phyloP scores from a whole-genome alignment of 352 stramenopile genomes.

The Elongisporangium prolatum region DNA sequence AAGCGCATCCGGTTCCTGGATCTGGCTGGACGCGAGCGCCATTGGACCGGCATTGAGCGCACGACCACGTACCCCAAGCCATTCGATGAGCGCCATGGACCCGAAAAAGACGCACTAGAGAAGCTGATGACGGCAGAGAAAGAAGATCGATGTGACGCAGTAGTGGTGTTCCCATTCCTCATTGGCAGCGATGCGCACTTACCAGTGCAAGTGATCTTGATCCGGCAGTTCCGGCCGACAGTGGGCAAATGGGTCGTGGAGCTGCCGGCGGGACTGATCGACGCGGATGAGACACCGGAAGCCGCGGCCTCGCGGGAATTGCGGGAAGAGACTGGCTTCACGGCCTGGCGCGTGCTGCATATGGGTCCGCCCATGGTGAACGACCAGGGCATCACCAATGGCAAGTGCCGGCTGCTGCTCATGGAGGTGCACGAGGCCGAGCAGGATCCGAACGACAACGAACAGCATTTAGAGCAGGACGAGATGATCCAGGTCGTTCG shows the following conservation, averaged over 20 bases:
- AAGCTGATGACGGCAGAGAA: not conserved
- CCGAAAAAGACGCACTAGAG: not conserved
- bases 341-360: slow-evolving; percentile 56
- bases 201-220: slow-evolving; percentile 64
- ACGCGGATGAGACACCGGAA: slow-evolving; percentile 69
- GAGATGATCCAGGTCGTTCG: slow-evolving; percentile 72
- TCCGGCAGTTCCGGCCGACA: slow-evolving; percentile 90
- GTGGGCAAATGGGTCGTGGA: slow-evolving; percentile 86
- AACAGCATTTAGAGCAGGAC: slow-evolving; percentile 55
- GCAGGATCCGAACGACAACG: slow-evolving; percentile 7
- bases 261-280: slow-evolving; percentile 90
- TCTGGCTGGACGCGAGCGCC: slow-evolving; percentile 31
- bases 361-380: slow-evolving; percentile 77
- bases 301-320: slow-evolving; percentile 80
- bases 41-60: slow-evolving; percentile 63
- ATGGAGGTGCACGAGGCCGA: slow-evolving; percentile 48
- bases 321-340: slow-evolving; percentile 88
- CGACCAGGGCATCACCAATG: slow-evolving; percentile 77
- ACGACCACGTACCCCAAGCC: slow-evolving; percentile 53
- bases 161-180: slow-evolving; percentile 74
- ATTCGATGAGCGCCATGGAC: not conserved
- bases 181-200: slow-evolving; percentile 21
- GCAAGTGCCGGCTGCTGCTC: slow-evolving; percentile 59
- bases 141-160: slow-evolving; percentile 47
- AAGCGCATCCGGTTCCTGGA: slow-evolving; percentile 71